A percentile compares a stretch with the other conserved stretches of the same genome.
Conservation (phyloP, 129 eudicot species). For the Flaveria robusta region DNA sequence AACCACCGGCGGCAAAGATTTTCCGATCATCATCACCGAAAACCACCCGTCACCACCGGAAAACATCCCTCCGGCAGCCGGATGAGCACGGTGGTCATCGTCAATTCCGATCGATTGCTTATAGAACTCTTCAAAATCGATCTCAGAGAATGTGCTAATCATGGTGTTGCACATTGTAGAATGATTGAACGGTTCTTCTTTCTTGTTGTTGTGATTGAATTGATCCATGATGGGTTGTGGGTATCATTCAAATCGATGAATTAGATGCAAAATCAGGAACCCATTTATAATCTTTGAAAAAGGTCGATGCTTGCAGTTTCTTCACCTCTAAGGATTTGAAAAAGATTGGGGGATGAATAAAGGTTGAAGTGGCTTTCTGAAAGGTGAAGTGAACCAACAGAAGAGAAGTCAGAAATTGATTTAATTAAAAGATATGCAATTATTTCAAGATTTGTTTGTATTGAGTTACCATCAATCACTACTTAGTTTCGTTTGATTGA, state of each 20-base stretch:
- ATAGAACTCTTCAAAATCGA: slow-evolving; percentile 18
- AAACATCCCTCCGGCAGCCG: no score
- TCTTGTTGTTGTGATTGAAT: slow-evolving; percentile 25
- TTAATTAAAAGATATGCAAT: no score
- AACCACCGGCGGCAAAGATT: slow-evolving; percentile 18
- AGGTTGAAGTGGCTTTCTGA: slow-evolving; percentile 25
- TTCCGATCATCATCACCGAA: slow-evolving; percentile 24
- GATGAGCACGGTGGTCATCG: slow-evolving; percentile 24
- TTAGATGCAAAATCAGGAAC: not conserved
- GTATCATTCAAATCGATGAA: not conserved
- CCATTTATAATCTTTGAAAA: slow-evolving; percentile 10
- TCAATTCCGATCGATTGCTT: slow-evolving; percentile 25
- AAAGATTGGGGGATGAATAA: slow-evolving; percentile 4
- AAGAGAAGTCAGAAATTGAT: not conserved
- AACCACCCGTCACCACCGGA: slow-evolving; percentile 9
- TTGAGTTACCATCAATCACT: no score
- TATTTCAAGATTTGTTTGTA: no score
- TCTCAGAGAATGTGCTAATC: slow-evolving; percentile 22
- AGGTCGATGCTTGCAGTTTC: slow-evolving; percentile 20
- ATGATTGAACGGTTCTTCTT: slow-evolving; percentile 25
- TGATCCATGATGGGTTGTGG: slow-evolving; percentile 23
- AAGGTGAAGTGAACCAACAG: slow-evolving; percentile 13
- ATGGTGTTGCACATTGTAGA: slow-evolving; percentile 26
- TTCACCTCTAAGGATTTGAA: slow-evolving; percentile 35
- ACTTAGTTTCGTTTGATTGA: no score